Base-by-base conservation (phyloP, 495 filamentous ascomycete genomes). In the Neurospora sp. region DNA sequence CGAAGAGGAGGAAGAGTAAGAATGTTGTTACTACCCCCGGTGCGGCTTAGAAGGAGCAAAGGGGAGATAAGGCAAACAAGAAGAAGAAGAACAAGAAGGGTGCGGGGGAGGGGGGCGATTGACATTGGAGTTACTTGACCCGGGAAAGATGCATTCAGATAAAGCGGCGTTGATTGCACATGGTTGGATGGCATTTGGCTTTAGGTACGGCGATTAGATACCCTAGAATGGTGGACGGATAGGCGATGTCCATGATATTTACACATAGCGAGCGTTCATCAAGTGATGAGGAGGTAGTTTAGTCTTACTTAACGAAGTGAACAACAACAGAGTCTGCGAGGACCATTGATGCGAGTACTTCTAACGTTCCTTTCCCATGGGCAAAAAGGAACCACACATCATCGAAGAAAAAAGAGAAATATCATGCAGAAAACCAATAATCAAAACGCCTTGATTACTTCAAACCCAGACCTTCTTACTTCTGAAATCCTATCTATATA, bases 1-100 rank as follows among this genome's bases (percentile, higher is more conserved):
- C 88, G 80, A 81, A 87, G 75, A 83, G 85, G 81, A 91, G 90
- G 85, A 90, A 89, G 81, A 90, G 89, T 74, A 90, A 83, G 73
- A 77, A 77, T 59, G 81, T 80, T 35, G 71, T 75, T 69, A 78
- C 77, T 20, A 76, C 80, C 37, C 74, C 76, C n/a, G 76, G 69
- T 39, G 37, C n/a, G 31, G 41, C 42, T 70, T 69, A 27, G 37
- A 23, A 39, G 16, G 39, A 69, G 66, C 14, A 37, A n/a, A 3
- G 12, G 39, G 71, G 71, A 31, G 41, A n/a, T 9, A 11, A n/a
- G 37, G 27, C 20, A n/a, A 18, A 37, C 12, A 39, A 20, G 9
- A 39, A 44, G 18, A 27, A 12, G n/a, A 71, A 38, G 37, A 20
- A 70, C 9, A 70, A 8, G 23, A 23, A 39, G 23, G 31, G 27